Evolutionary conservation across 805 yeast genomes (phyloP), one percentile per base, ranked within the genome.

Genomic region (Lipomyces sp.): DNA sequence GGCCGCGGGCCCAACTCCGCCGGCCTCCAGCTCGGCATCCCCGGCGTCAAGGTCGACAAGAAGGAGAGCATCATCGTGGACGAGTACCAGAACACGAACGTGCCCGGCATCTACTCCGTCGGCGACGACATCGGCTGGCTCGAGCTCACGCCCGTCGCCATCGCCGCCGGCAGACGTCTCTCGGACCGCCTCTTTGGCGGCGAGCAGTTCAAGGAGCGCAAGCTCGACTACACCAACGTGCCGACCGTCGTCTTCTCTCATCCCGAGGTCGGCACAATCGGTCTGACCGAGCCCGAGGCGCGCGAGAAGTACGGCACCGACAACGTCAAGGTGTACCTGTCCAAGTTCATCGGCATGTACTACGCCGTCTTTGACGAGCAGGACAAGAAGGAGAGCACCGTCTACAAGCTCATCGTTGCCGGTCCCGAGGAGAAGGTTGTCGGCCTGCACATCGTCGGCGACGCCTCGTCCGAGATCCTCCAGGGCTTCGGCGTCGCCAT

Each of bases 401-500:
- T 81, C 34, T 93, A 93, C 75, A 89, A 88, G 71, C 70, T 93
- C 53, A 76, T 93, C 42, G 78, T 81, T 65, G 78, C 82, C 31
- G 95, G 96, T 16, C 71, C 77, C 41, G 82, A 86, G 37, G 98
- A 93, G 70, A 90, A 87, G 71, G 96, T 93, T 49, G 95, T 93
- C 55, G 99, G 99, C 26, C 73, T 93, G 61, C 98, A 93, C 70
- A 71, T 93, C 49, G 86, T 90, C 60, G 99, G 99, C 55, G 98
- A 90, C 64, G 71, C 80, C 7, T 81, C 93, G 45, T 81, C 95
- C 29, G 99, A 93, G 71, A 90, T 93, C 52, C 77, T 93, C 63
- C 99, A 93, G 76, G 99, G 98, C 34, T 93, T 93, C 65, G 98
- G 98, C 53, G 98, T 90, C 47, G 98, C 98, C 44, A 74, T 93